phyloP scores from a whole-genome alignment of 1,284 basidiomycete species.

The Lentinula novae-zelandiae region DNA sequence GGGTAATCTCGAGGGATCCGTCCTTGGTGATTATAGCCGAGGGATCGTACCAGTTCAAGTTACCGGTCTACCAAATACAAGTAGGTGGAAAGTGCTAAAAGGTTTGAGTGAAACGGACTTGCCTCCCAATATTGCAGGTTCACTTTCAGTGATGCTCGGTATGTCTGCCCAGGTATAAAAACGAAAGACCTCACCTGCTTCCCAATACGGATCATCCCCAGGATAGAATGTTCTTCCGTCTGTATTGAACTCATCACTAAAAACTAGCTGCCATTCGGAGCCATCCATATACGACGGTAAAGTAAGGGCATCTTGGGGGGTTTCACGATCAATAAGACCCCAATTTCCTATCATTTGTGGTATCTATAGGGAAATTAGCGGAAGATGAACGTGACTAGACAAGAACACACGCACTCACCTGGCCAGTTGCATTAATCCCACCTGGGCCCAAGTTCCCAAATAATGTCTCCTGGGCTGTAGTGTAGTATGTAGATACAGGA shows the following conservation, averaged over 20 bases:
- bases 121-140: constrained; percentile 33
- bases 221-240: constrained; percentile 48
- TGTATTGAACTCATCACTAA: constrained; percentile 35
- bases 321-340: constrained; percentile 75
- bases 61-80: constrained; percentile 31
- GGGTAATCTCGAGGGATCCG: constrained; percentile 64
- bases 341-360: constrained; percentile 61
- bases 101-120: neutral
- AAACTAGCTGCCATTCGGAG: constrained; percentile 39
- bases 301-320: constrained; percentile 59
- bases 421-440: constrained; percentile 81
- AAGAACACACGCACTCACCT: constrained; percentile 39
- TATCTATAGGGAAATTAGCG: constrained; percentile 38
- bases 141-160: constrained; percentile 13
- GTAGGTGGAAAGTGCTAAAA: neutral
- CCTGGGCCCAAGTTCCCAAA: constrained; percentile 38
- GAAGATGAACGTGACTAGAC: constrained; percentile 31
- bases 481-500: constrained; percentile 39
- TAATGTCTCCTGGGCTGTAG: constrained; percentile 25
- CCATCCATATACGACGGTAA: constrained; percentile 54
- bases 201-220: constrained; percentile 67
- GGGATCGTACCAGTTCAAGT: constrained; percentile 53
- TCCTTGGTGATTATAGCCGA: constrained; percentile 46
- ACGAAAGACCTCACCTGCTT: constrained; percentile 29
- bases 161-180: neutral